Percentiles rank a stretch among this genome's conserved stretches.
phyloP scores from a whole-genome alignment of 176 grass and related monocot genomes.

The Cenchrus purpureus region DNA sequence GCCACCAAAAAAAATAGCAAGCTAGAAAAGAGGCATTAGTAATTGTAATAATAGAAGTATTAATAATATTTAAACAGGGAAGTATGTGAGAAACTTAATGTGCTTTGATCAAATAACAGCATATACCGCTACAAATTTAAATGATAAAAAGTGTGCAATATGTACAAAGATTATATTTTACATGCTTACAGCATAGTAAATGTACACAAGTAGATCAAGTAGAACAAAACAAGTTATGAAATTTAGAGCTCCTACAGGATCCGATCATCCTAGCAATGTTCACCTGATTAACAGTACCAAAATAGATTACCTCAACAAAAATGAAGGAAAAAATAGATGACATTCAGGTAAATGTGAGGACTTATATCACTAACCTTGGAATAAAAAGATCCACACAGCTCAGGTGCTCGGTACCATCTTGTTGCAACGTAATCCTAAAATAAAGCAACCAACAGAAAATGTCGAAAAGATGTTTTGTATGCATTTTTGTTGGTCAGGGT shows the following conservation, averaged over 20 bases:
- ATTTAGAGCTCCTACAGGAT: neutral
- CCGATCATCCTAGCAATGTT: neutral
- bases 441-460: neutral
- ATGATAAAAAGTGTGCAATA: neutral
- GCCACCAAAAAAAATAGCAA: neutral
- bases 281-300: neutral
- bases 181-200: neutral
- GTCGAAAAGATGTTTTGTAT: neutral
- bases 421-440: conserved; percentile 86
- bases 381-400: conserved; percentile 80
- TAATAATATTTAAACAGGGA: neutral
- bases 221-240: neutral
- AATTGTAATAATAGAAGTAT: neutral
- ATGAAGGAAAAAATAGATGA: neutral
- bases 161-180: neutral
- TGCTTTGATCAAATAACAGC: neutral
- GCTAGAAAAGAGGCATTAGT: neutral
- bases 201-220: neutral
- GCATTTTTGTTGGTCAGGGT: neutral
- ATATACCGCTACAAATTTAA: neutral
- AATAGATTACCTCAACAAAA: neutral
- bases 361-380: conserved; percentile 54
- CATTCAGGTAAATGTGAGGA: neutral
- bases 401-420: conserved; percentile 81
- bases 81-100: neutral